phyloP scores from a whole-genome alignment of 768 basidiomycete genomes.

The Rhodocollybia butyracea region DNA sequence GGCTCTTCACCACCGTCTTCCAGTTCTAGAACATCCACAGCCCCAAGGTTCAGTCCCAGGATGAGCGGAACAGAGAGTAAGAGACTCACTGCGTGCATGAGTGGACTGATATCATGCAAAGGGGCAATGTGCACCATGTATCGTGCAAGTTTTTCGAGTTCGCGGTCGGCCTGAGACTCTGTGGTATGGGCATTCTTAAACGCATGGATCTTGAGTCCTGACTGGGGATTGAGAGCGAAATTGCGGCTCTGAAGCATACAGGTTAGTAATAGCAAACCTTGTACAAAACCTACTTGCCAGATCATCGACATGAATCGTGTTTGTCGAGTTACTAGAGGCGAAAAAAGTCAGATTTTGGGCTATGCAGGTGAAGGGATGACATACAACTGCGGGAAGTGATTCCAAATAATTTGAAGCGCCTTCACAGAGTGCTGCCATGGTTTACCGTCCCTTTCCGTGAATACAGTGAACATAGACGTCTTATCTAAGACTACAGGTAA shows the following conservation, averaged over 20 bases:
- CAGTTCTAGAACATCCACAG: conserved; percentile 35
- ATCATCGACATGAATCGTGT: conserved; percentile 89
- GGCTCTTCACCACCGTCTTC: conserved; percentile 43
- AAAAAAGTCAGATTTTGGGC: neutral
- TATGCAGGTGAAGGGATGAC: conserved; percentile 13
- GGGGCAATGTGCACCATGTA: conserved; percentile 67
- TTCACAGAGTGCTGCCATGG: conserved; percentile 82
- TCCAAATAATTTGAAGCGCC: conserved; percentile 83
- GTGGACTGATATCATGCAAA: conserved; percentile 55
- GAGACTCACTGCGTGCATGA: conserved; percentile 62
- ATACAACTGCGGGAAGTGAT: conserved; percentile 78
- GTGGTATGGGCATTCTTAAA: conserved; percentile 76
- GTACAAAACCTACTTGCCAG: conserved; percentile 40
- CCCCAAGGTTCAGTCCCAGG: neutral
- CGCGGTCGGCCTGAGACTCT: conserved; percentile 62
- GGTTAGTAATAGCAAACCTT: neutral
- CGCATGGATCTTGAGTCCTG: conserved; percentile 80
- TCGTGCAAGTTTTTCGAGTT: conserved; percentile 58
- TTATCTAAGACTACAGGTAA: conserved; percentile 69
- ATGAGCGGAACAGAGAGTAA: neutral
- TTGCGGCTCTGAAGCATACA: conserved; percentile 56
- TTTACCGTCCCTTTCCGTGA: conserved; percentile 67
- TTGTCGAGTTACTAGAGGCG: conserved; percentile 48
- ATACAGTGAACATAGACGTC: conserved; percentile 86
- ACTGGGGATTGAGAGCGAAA: conserved; percentile 82